phyloP scores from a whole-genome alignment of 192 early-diverging fungal genomes.

The Dissophora globulifera region DNA sequence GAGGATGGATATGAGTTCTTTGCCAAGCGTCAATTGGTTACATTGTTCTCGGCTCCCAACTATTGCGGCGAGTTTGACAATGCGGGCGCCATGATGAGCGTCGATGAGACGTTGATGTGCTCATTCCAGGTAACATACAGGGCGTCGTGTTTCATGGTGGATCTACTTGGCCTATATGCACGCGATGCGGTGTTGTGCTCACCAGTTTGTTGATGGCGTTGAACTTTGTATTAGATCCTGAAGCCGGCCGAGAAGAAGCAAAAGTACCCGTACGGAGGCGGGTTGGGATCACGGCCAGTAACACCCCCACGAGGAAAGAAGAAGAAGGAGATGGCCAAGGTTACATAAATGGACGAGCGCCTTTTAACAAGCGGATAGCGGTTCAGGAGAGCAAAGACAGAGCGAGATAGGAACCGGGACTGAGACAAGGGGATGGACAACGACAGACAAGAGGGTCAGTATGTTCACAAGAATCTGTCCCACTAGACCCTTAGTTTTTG shows the following conservation, averaged over 20 bases:
- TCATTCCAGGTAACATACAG: constrained; percentile 85
- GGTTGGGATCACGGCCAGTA: constrained; percentile 68
- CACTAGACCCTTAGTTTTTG: too few species aligned
- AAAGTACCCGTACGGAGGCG: constrained; percentile 80
- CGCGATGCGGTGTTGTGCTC: not conserved
- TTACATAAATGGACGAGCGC: constrained; percentile 14
- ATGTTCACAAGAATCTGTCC: too few species aligned
- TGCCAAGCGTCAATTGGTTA: constrained; percentile 94
- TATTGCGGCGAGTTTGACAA: constrained; percentile 95
- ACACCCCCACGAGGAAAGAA: constrained; percentile 80
- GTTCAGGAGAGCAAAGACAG: constrained; percentile 7
- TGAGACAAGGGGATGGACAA: too few species aligned
- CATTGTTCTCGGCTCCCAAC: constrained; percentile 95
- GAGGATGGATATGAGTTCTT: constrained; percentile 99
- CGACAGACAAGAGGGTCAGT: not conserved
- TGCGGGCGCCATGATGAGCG: constrained; percentile 91
- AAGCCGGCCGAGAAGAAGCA: constrained; percentile 95
- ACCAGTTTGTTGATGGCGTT: too few species aligned
- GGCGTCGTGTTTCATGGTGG: too few species aligned
- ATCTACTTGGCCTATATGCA: too few species aligned
- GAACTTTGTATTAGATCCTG: constrained; percentile 77
- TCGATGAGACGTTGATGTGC: constrained; percentile 87
- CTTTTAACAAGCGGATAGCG: not conserved
- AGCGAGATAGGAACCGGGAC: too few species aligned
- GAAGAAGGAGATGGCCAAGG: constrained; percentile 61